phyloP scores from a whole-genome alignment of 2,329 filamentous ascomycete genomes.

The Mycosphaerella arachidis region DNA sequence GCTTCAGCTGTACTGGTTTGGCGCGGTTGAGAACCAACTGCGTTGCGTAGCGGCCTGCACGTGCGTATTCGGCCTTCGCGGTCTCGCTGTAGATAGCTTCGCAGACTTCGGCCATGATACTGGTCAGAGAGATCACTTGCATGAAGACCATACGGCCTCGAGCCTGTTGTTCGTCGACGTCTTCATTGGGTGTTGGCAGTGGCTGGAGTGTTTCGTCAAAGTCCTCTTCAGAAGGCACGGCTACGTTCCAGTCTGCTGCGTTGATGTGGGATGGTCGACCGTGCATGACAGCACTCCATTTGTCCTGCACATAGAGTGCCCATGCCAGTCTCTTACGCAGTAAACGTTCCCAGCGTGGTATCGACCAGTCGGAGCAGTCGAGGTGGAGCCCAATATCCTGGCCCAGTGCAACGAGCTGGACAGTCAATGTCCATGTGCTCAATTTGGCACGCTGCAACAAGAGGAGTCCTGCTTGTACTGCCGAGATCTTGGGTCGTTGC shows the following conservation, averaged over 20 bases:
- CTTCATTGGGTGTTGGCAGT: constrained; percentile 41
- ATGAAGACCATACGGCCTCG: constrained; percentile 66
- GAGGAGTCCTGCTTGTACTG: constrained; percentile 70
- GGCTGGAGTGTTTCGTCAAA: constrained; percentile 63
- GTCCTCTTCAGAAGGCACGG: constrained; percentile 59
- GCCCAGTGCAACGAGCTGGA: constrained; percentile 78
- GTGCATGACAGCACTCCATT: constrained; percentile 81
- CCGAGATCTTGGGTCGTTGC: constrained; percentile 75
- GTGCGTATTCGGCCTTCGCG: constrained; percentile 64
- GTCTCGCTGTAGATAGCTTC: constrained; percentile 78
- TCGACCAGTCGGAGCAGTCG: constrained; percentile 81
- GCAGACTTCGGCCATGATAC: constrained; percentile 73
- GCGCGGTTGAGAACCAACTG: constrained; percentile 69
- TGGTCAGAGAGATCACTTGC: constrained; percentile 70
- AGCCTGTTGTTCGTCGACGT: constrained; percentile 59
- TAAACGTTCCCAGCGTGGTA: constrained; percentile 81
- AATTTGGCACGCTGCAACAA: constrained; percentile 71
- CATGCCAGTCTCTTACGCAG: constrained; percentile 81
- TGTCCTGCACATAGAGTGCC: constrained; percentile 93
- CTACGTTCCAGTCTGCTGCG: constrained; percentile 71
- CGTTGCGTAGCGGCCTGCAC: constrained; percentile 65
- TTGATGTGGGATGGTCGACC: constrained; percentile 77
- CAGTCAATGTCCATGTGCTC: constrained; percentile 78
- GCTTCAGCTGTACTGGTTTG: constrained; percentile 75
- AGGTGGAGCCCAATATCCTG: constrained; percentile 87